Evolutionary conservation across 2,329 filamentous ascomycete genomes (phyloP).

Genomic region (Elsinoe perseae): DNA sequence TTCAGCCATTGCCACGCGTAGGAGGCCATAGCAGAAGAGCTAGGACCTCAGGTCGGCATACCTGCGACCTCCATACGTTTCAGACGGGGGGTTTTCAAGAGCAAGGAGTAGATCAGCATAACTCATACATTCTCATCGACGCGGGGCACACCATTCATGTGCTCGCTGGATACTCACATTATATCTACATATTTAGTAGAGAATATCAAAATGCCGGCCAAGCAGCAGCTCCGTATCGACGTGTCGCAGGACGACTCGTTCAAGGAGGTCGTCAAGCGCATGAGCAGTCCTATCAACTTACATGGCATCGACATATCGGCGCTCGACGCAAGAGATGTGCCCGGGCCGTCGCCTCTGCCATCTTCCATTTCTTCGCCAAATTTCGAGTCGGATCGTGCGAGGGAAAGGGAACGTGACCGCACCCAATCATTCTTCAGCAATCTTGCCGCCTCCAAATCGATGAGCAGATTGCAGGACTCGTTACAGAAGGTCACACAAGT

Average conservation of each 20-base stretch:
- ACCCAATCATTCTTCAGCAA: slow-evolving; percentile 18
- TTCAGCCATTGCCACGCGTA: not conserved
- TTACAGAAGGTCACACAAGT: slow-evolving; percentile 1
- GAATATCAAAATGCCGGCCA: slow-evolving; percentile 5
- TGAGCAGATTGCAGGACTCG: slow-evolving; percentile 17
- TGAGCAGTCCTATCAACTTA: slow-evolving; percentile 30
- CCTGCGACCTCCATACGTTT: not conserved
- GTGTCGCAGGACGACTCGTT: slow-evolving; percentile 15
- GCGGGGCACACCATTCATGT: not conserved
- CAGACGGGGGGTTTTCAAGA: not conserved
- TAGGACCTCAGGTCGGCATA: not conserved
- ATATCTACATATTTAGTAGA: not conserved
- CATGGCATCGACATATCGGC: slow-evolving; percentile 32
- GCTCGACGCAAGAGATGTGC: slow-evolving; percentile 26
- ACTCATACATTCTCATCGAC: not conserved
- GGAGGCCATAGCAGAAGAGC: not conserved
- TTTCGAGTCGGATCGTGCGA: slow-evolving; percentile 15
- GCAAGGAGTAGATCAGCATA: not conserved
- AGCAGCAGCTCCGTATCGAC: slow-evolving; percentile 14
- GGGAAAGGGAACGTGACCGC: slow-evolving; percentile 13
- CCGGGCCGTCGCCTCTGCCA: slow-evolving; percentile 25
- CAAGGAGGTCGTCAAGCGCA: slow-evolving; percentile 16
- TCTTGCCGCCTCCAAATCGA: slow-evolving; percentile 19
- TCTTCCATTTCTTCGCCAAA: slow-evolving; percentile 24
- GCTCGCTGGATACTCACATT: not conserved